These are phyloP conservation scores for Thymus mandschuricus DNA, from an alignment of 257 asterid genomes.

Conservation along the genomic window DNA sequence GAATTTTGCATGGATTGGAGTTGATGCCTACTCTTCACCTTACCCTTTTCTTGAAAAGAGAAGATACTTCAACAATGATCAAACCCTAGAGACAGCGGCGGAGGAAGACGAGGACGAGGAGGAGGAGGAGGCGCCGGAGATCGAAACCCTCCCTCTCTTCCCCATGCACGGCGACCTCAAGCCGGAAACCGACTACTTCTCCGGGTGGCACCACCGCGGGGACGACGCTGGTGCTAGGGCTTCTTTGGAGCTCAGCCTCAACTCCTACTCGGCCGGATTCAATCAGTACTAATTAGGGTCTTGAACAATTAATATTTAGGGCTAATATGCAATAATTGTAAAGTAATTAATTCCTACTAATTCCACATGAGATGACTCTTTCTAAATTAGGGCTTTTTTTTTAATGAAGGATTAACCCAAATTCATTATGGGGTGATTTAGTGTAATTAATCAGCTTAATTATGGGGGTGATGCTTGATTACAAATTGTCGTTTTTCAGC, in stretches of 20 bases:
- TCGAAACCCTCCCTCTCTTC: constrained; percentile 88
- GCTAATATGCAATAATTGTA: constrained; percentile 30
- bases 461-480: constrained; percentile 20
- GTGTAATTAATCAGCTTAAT: constrained; percentile 29
- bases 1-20: constrained; percentile 56
- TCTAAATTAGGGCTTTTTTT: constrained; percentile 23
- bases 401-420: background rate
- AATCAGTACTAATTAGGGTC: constrained; percentile 14
- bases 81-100: constrained; percentile 54
- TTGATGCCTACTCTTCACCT: constrained; percentile 48
- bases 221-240: constrained; percentile 48
- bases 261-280: constrained; percentile 57
- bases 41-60: constrained; percentile 67
- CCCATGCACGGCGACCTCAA: constrained; percentile 73
- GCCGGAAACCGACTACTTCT: constrained; percentile 32
- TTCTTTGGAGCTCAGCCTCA: constrained; percentile 85
- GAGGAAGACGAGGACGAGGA: constrained; percentile 34
- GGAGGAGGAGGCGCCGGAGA: constrained; percentile 39
- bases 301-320: constrained; percentile 28
- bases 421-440: constrained; percentile 16
- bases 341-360: constrained; percentile 14
- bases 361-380: background rate
- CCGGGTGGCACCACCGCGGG: constrained; percentile 37
- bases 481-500: constrained; percentile 12
- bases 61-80: constrained; percentile 30